Percentiles rank a stretch among this genome's conserved stretches.
phyloP scores from a whole-genome alignment of 352 stramenopile species.

The Pythium phragmitis region DNA sequence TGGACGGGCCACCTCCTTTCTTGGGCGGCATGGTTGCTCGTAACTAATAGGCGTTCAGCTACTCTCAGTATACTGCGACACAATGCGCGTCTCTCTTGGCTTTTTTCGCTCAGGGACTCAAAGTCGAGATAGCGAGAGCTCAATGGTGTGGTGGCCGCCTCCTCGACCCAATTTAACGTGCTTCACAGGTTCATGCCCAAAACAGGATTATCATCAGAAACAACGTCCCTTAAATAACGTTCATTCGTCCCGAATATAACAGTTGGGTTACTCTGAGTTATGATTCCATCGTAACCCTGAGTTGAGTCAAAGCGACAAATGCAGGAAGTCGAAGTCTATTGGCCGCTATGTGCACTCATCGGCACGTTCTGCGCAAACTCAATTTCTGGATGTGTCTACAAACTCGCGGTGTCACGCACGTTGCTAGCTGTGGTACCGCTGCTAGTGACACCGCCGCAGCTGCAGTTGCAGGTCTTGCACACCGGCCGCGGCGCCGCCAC shows the following conservation, averaged over 20 bases:
- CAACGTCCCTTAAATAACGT: slow-evolving; percentile 17
- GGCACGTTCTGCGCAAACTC: neutral
- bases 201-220: slow-evolving; percentile 10
- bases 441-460: slow-evolving; percentile 8
- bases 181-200: slow-evolving; percentile 4
- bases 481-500: neutral
- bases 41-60: neutral
- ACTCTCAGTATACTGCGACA: neutral
- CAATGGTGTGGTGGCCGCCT: slow-evolving; percentile 18
- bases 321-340: neutral
- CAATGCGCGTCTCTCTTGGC: neutral
- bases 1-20: slow-evolving; percentile 63
- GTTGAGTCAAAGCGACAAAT: neutral
- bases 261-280: neutral
- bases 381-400: neutral
- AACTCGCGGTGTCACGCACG: neutral
- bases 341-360: neutral
- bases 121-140: neutral
- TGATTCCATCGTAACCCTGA: too few species aligned
- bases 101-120: neutral
- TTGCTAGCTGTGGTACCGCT: neutral
- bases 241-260: neutral
- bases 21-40: slow-evolving; percentile 66
- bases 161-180: slow-evolving; percentile 7
- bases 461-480: slow-evolving; percentile 21